Evolutionary conservation across 352 stramenopile genomes (phyloP).

Genomic region (Phytophthora sojae): DNA sequence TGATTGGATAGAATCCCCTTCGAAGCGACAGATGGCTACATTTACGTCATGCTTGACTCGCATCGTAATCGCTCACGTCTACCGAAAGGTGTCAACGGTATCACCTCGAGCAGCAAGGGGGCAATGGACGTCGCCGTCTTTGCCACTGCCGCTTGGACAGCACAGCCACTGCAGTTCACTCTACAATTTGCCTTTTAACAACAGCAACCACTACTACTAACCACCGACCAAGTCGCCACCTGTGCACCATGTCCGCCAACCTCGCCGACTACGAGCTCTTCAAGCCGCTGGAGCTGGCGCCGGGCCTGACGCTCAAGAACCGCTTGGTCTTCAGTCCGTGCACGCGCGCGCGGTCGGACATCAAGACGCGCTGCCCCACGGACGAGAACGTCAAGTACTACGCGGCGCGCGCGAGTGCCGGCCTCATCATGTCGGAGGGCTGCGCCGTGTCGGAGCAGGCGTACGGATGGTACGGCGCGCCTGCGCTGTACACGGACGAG

Average conservation of each 20-base stretch:
- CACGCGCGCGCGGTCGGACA: constrained; percentile 41
- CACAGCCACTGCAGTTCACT: constrained; percentile 1
- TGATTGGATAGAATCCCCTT: background rate
- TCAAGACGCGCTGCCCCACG: constrained; percentile 31
- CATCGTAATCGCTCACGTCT: constrained; percentile 28
- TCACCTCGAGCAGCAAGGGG: constrained; percentile 3
- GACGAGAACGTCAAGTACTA: constrained; percentile 51
- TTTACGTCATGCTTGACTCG: constrained; percentile 14
- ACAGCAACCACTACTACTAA: constrained; percentile 4
- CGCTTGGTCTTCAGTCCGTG: constrained; percentile 57
- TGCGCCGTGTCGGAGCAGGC: constrained; percentile 36
- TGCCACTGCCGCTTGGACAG: background rate
- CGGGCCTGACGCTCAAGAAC: constrained; percentile 47
- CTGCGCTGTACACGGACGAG: constrained; percentile 52
- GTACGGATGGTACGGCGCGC: constrained; percentile 42
- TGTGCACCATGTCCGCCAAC: constrained; percentile 30
- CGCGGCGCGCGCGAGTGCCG: constrained; percentile 25
- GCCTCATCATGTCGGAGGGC: constrained; percentile 41
- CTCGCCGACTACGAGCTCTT: constrained; percentile 51
- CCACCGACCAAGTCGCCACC: background rate
- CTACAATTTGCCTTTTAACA: constrained; percentile 9
- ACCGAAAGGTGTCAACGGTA: constrained; percentile 24
- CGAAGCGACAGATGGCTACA: constrained; percentile 13
- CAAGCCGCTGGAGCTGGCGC: constrained; percentile 40
- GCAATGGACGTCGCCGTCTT: background rate